A percentile compares a stretch with the other conserved stretches of the same genome.
Evolutionary conservation across 768 basidiomycete genomes (phyloP).

Genomic region (Mycena kentingensis): DNA sequence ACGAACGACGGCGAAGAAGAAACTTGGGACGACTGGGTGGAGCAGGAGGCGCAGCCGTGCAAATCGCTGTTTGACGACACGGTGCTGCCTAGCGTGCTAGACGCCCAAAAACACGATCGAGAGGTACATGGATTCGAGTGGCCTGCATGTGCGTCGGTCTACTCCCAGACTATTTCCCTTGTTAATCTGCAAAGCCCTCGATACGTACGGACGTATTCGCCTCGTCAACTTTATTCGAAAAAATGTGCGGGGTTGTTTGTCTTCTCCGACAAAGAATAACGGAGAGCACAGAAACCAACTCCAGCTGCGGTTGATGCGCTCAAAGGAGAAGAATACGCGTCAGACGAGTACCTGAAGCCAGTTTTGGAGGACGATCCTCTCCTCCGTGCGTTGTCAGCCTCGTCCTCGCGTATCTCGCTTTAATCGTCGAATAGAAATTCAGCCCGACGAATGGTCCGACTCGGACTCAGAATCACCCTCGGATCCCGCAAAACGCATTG

Average conservation of each 20-base stretch:
- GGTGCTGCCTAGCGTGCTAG: conserved; percentile 56
- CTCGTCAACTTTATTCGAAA: conserved; percentile 72
- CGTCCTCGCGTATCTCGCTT: neutral
- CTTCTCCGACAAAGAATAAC: conserved; percentile 14
- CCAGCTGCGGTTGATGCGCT: conserved; percentile 47
- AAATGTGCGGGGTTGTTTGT: conserved; percentile 38
- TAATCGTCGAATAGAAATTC: conserved; percentile 49
- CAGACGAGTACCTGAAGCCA: conserved; percentile 83
- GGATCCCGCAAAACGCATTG: conserved; percentile 50
- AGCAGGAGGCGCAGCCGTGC: conserved; percentile 49
- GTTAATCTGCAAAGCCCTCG: conserved; percentile 5
- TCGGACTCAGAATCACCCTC: conserved; percentile 45
- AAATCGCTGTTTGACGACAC: conserved; percentile 76
- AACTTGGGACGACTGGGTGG: conserved; percentile 68
- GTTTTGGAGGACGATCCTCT: conserved; percentile 84
- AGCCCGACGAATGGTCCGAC: conserved; percentile 75
- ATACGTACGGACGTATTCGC: conserved; percentile 44
- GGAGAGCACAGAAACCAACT: conserved; percentile 57
- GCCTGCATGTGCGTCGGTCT: conserved; percentile 60
- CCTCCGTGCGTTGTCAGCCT: conserved; percentile 64
- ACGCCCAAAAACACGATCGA: too few species aligned
- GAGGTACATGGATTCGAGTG: conserved; percentile 61
- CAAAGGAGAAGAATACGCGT: conserved; percentile 62
- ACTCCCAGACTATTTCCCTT: conserved; percentile 44
- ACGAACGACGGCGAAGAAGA: conserved; percentile 50